Conservation (phyloP, 2,329 filamentous ascomycete genomes). For the Pyrenophora graminea region DNA sequence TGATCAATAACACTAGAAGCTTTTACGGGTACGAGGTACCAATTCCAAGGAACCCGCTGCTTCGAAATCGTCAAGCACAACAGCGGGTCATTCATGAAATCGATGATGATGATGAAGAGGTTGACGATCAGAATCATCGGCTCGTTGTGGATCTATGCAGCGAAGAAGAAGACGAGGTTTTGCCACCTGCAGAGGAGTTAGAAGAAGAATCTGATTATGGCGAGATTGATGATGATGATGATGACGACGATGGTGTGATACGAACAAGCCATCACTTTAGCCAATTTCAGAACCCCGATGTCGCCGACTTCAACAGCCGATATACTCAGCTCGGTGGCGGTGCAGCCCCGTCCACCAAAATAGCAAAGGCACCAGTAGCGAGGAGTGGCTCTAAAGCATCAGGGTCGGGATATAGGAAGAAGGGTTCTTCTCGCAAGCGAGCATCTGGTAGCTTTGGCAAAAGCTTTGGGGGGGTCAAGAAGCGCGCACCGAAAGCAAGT, state of each 20-base stretch:
- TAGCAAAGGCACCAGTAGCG: constrained; percentile 14
- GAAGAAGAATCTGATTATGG: constrained; percentile 30
- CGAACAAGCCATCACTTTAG: constrained; percentile 40
- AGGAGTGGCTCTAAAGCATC: constrained; percentile 22
- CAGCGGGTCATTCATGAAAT: constrained; percentile 29
- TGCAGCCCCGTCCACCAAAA: constrained; percentile 17
- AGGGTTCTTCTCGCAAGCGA: constrained; percentile 17
- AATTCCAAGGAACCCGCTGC: constrained; percentile 14
- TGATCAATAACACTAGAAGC: constrained; percentile 53
- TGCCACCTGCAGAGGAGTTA: constrained; percentile 12
- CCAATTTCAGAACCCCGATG: constrained; percentile 29
- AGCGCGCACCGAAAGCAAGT: constrained; percentile 19
- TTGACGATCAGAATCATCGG: constrained; percentile 55
- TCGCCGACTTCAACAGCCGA: constrained; percentile 37
- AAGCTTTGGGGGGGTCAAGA: constrained; percentile 25
- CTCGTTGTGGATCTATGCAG: constrained; percentile 54
- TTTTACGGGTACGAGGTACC: constrained; percentile 27
- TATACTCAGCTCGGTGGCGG: constrained; percentile 26
- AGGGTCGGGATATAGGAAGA: constrained; percentile 24
- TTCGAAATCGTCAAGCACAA: constrained; percentile 20
- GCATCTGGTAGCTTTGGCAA: constrained; percentile 24
- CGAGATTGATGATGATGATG: constrained; percentile 30
- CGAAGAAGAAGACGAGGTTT: constrained; percentile 37
- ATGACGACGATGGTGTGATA: constrained; percentile 26
- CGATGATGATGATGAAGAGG: constrained; percentile 47